Conservation (phyloP, 1,139 yeast genomes). For the Yamadazyma triangularis region DNA sequence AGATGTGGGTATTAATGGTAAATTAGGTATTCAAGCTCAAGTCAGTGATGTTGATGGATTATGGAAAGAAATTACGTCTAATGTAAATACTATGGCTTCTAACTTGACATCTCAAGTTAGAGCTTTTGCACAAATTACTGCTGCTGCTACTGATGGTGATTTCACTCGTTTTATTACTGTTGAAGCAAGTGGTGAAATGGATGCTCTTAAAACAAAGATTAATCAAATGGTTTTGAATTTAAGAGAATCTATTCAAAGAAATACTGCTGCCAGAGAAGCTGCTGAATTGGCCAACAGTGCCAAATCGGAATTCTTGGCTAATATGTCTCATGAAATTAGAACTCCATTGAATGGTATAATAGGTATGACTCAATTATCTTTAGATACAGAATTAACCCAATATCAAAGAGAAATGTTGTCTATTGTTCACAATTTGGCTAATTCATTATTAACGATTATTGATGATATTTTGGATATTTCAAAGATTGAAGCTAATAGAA, state of each 20-base stretch:
- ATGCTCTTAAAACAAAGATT: slow-evolving; percentile 83
- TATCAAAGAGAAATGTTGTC: slow-evolving; percentile 88
- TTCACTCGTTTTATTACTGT: slow-evolving; percentile 86
- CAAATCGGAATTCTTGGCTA: slow-evolving; percentile 87
- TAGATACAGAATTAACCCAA: slow-evolving; percentile 82
- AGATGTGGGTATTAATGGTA: slow-evolving; percentile 92
- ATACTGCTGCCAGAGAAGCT: slow-evolving; percentile 90
- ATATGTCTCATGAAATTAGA: slow-evolving; percentile 88
- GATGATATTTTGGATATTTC: slow-evolving; percentile 89
- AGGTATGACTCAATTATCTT: slow-evolving; percentile 86
- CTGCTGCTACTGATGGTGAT: slow-evolving; percentile 92
- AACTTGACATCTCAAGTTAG: slow-evolving; percentile 88
- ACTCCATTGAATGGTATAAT: slow-evolving; percentile 92
- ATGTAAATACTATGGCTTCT: slow-evolving; percentile 90
- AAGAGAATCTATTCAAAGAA: slow-evolving; percentile 85
- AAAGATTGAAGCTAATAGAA: slow-evolving; percentile 86
- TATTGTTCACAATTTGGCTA: slow-evolving; percentile 81
- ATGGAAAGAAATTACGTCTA: slow-evolving; percentile 91
- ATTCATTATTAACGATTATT: slow-evolving; percentile 75
- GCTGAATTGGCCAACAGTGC: slow-evolving; percentile 88
- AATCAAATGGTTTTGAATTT: slow-evolving; percentile 88
- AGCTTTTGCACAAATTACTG: slow-evolving; percentile 90
- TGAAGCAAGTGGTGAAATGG: slow-evolving; percentile 93
- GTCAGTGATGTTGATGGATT: slow-evolving; percentile 87
- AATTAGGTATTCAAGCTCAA: slow-evolving; percentile 87